Evolutionary conservation across 2,329 filamentous ascomycete species (phyloP).

Genomic region (Neonectria coccinea): DNA sequence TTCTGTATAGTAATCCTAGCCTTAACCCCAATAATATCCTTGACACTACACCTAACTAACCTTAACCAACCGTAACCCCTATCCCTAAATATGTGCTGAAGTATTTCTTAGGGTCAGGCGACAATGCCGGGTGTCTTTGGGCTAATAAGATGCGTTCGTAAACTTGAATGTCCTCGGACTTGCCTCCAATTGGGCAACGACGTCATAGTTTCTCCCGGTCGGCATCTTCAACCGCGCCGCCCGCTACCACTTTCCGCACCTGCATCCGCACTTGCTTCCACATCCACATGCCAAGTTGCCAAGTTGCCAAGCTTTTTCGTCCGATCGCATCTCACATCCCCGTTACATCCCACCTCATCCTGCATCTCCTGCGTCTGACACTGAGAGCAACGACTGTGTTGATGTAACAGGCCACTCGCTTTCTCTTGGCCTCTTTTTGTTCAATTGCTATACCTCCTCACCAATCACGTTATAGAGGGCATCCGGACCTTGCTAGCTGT

Average conservation of each 20-base stretch:
- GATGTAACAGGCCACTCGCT: background rate
- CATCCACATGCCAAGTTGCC: background rate
- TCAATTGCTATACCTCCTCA: background rate
- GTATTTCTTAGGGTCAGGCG: no score
- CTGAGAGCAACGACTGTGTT: background rate
- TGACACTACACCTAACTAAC: background rate
- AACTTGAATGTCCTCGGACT: background rate
- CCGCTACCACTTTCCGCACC: background rate
- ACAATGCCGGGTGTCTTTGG: background rate
- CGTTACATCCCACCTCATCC: background rate
- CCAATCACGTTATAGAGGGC: background rate
- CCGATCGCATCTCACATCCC: slow-evolving; percentile 3
- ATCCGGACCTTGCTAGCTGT: slow-evolving; percentile 17
- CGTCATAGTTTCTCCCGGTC: background rate
- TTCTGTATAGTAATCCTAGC: no score
- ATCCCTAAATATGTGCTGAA: no score
- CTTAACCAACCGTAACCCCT: no score
- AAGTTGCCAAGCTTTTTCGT: slow-evolving; percentile 5
- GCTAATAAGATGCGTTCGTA: background rate
- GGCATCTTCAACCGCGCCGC: background rate
- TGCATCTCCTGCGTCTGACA: background rate
- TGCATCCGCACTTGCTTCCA: background rate
- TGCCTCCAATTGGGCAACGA: background rate
- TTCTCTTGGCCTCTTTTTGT: background rate
- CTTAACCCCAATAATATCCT: no score